Evolutionary conservation across 345 rosid species (phyloP).

Genomic region (Boechera retrofracta): DNA sequence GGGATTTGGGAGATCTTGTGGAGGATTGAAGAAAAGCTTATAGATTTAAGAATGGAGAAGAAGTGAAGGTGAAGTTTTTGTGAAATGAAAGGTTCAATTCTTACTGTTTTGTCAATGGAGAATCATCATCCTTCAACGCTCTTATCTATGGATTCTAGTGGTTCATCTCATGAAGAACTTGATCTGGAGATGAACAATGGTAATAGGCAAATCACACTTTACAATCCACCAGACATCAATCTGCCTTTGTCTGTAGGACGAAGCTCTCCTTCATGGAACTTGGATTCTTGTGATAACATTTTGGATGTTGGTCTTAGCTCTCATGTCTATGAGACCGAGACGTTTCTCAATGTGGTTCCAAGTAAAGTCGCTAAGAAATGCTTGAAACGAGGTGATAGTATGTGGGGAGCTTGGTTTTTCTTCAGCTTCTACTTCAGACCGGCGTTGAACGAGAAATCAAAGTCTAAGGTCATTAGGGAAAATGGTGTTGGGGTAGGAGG

Average conservation of each 20-base stretch:
- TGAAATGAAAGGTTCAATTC: constrained; percentile 50
- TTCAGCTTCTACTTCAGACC: constrained; percentile 95
- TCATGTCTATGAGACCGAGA: constrained; percentile 74
- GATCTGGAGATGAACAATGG: constrained; percentile 70
- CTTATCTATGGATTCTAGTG: constrained; percentile 93
- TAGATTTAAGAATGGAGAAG: constrained; percentile 6
- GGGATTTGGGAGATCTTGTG: constrained; percentile 33
- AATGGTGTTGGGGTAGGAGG: constrained; percentile 46
- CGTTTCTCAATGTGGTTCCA: constrained; percentile 53
- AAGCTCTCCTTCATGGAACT: constrained; percentile 57
- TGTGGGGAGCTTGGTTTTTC: constrained; percentile 99
- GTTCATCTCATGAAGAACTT: constrained; percentile 79
- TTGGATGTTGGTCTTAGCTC: constrained; percentile 80
- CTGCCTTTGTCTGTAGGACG: constrained; percentile 79
- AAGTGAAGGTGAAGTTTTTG: constrained; percentile 25
- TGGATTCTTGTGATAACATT: constrained; percentile 68
- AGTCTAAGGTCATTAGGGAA: constrained; percentile 73
- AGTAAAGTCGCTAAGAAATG: constrained; percentile 67
- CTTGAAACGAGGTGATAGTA: constrained; percentile 77
- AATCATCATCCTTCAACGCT: constrained; percentile 93
- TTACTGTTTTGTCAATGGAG: constrained; percentile 77
- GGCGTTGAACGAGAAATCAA: constrained; percentile 78
- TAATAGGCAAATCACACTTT: constrained; percentile 67
- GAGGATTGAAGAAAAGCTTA: neutral
- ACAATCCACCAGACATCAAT: constrained; percentile 92